Evolutionary conservation across 768 basidiomycete genomes (phyloP), one percentile per base, ranked within the genome.

Genomic region (Termitomyces sp.): DNA sequence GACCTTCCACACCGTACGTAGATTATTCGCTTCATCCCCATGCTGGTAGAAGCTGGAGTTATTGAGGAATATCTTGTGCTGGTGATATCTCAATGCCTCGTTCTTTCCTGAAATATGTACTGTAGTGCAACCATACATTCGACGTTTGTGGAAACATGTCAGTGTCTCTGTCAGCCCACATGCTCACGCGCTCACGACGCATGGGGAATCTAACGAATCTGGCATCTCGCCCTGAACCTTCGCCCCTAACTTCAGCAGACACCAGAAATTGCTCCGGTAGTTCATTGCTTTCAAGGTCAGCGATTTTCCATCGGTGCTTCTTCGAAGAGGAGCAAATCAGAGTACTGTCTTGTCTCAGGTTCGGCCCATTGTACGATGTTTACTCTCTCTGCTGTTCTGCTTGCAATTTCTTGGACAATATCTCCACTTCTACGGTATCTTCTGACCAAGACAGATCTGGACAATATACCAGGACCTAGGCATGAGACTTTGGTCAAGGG

Each of bases 391-490:
- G 37, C 24, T n/a, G 13, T 59, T 42, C 22, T 64, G 24, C 58
- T 59, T 12, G 54, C 46, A 16, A 24, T 58, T 24, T 59, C 59
- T 20, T 61, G 57, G 53, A 29, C 52, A 7, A 24, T 57, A 7
- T 62, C 61, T 58, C 59, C 57, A 37, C 20, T 59, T 24, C 46
- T 67, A 12, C 44, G 59, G 18, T 58, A 39, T 20, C 54, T 64
- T 43, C 22, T 66, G 31, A 39, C 55, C 7, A 65, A 64, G 46
- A 65, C 62, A 18, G 65, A 68, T 32, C 62, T 76, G n/a, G 68
- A 70, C 46, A 71, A 73, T 57, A 62, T 74, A 46, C 72, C 71
- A 2, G 74, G 75, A 3, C 75, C 74, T 3, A 56, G 53, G 6
- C 60, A 67, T 3, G 46, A 58, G 2, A 72, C 73, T 0, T 68